These are phyloP conservation scores for Penicillium sp. DNA, from an alignment of 2,329 filamentous ascomycete species.

Conservation along the genomic window DNA sequence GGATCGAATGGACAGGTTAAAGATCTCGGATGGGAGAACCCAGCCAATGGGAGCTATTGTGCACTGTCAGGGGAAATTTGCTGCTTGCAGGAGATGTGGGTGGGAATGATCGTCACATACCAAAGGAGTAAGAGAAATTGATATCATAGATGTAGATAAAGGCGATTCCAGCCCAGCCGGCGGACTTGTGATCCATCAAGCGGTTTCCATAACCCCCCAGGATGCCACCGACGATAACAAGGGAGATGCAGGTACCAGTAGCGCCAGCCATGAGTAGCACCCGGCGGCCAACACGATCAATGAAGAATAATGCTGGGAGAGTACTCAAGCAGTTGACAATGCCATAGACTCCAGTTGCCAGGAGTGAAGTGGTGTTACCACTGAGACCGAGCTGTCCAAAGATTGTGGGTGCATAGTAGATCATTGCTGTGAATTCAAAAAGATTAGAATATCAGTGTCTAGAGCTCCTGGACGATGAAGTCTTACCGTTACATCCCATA, in stretches of 20 bases:
- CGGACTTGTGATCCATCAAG: constrained; percentile 24
- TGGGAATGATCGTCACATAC: constrained; percentile 15
- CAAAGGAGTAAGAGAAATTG: constrained; percentile 36
- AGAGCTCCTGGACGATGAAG: background rate
- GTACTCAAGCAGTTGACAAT: constrained; percentile 36
- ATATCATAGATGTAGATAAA: constrained; percentile 37
- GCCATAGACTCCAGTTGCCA: constrained; percentile 35
- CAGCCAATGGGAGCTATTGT: constrained; percentile 31
- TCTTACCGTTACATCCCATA: constrained; percentile 41
- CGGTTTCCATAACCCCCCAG: constrained; percentile 28
- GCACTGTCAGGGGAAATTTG: too few species aligned
- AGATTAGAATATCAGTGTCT: background rate
- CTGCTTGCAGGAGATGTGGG: background rate
- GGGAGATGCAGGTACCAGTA: constrained; percentile 30
- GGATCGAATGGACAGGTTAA: constrained; percentile 33
- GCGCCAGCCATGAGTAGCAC: constrained; percentile 33
- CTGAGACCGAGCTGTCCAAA: constrained; percentile 41
- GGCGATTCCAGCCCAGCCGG: constrained; percentile 34
- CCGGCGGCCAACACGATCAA: constrained; percentile 32
- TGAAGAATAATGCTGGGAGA: constrained; percentile 30
- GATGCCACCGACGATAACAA: constrained; percentile 33
- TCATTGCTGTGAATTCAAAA: constrained; percentile 29
- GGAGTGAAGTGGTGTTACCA: constrained; percentile 31
- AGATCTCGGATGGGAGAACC: constrained; percentile 38
- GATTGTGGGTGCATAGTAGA: constrained; percentile 46